Percentiles rank a stretch among this genome's conserved stretches.
phyloP scores from a whole-genome alignment of 2,329 filamentous ascomycete genomes.

The Fusarium praegraminearum region DNA sequence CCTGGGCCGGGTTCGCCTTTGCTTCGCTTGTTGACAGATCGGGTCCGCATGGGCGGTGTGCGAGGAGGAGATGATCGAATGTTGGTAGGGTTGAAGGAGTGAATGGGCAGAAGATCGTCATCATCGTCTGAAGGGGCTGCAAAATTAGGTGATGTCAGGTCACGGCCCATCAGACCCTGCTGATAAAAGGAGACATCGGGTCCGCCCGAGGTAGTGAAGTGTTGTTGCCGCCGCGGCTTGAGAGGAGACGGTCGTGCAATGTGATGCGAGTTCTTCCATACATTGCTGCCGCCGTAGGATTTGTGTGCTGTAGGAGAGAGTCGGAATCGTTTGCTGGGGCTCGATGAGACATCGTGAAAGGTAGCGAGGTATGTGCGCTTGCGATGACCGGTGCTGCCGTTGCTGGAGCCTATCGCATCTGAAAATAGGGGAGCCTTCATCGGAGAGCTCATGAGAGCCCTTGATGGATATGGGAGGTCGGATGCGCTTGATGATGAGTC shows the following conservation, averaged over 20 bases:
- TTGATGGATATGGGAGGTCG: constrained; percentile 76
- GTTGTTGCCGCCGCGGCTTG: constrained; percentile 78
- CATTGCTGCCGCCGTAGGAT: constrained; percentile 65
- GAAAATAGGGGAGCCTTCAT: constrained; percentile 87
- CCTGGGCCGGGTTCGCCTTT: constrained; percentile 59
- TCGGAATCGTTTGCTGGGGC: constrained; percentile 77
- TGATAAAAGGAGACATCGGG: constrained; percentile 85
- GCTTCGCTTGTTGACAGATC: constrained; percentile 61
- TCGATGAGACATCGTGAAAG: constrained; percentile 67
- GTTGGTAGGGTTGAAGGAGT: constrained; percentile 75
- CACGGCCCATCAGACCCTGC: constrained; percentile 74
- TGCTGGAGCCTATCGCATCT: constrained; percentile 80
- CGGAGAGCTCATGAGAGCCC: constrained; percentile 83
- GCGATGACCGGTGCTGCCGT: constrained; percentile 73
- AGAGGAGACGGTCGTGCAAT: constrained; percentile 89
- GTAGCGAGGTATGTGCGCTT: constrained; percentile 72
- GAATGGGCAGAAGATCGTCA: constrained; percentile 81
- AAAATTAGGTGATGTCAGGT: constrained; percentile 70
- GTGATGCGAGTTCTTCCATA: constrained; percentile 83
- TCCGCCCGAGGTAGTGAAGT: constrained; percentile 78
- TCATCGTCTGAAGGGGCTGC: constrained; percentile 80
- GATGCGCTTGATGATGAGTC: constrained; percentile 89
- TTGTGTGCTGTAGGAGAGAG: constrained; percentile 69
- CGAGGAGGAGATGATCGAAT: constrained; percentile 84
- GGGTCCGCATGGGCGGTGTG: constrained; percentile 78